These are phyloP conservation scores for Oryza meridionalis DNA, from an alignment of 176 grass and related monocot genomes.

Conservation along the genomic window DNA sequence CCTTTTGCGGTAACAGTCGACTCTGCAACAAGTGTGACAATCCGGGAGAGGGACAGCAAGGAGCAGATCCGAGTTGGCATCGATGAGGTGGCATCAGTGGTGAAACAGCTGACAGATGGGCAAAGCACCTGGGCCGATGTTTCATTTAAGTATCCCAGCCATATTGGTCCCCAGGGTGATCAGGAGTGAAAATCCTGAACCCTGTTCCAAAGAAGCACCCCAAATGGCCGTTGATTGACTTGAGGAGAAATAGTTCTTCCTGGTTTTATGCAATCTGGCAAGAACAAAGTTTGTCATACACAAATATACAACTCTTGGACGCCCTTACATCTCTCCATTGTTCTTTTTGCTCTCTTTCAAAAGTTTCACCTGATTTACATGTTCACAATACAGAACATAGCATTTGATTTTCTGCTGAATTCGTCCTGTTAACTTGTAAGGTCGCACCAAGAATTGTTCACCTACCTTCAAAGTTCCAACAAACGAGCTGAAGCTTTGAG, in stretches of 20 bases:
- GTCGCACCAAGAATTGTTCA: conserved; percentile 18
- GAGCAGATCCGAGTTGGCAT: conserved; percentile 67
- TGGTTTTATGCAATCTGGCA: neutral
- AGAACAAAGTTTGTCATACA: neutral
- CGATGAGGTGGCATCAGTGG: conserved; percentile 56
- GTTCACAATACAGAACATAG: conserved; percentile 18
- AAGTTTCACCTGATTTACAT: neutral
- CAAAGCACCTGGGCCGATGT: conserved; percentile 73
- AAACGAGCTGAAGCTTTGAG: neutral
- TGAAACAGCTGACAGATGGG: conserved; percentile 64
- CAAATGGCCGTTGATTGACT: neutral
- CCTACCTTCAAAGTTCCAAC: neutral
- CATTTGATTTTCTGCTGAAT: conserved; percentile 3
- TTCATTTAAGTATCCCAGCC: conserved; percentile 50
- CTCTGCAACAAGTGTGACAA: conserved; percentile 48
- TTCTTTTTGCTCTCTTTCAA: neutral
- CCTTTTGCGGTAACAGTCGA: conserved; percentile 73
- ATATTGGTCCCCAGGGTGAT: conserved; percentile 45
- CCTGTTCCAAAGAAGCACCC: neutral
- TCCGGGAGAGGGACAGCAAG: conserved; percentile 76
- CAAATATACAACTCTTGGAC: neutral
- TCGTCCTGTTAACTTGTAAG: neutral
- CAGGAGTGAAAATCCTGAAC: conserved; percentile 43
- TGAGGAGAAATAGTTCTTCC: neutral
- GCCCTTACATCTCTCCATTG: neutral